phyloP scores from a whole-genome alignment of 2,329 filamentous ascomycete genomes.

The Leptographium procerum region DNA sequence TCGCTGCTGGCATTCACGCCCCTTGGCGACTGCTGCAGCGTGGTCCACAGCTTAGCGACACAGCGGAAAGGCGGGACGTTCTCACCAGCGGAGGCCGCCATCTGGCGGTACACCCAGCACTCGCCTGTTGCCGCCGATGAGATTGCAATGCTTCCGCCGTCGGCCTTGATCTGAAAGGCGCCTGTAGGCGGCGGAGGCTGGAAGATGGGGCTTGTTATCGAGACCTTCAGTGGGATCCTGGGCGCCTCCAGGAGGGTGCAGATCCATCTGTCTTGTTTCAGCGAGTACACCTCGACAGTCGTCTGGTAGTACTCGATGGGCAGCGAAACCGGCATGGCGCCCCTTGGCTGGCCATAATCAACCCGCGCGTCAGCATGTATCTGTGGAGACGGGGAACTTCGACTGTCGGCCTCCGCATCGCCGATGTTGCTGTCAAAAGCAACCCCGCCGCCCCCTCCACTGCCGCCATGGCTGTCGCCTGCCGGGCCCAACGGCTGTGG shows the following conservation, averaged over 20 bases:
- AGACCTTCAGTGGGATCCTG: slow-evolving; percentile 45
- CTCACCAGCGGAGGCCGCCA: slow-evolving; percentile 28
- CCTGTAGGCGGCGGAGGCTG: slow-evolving; percentile 59
- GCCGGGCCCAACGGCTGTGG: slow-evolving; percentile 20
- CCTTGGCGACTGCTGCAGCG: slow-evolving; percentile 52
- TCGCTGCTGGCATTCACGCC: slow-evolving; percentile 26
- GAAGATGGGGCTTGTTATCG: slow-evolving; percentile 52
- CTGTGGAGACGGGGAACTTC: not conserved
- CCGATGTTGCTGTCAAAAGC: not conserved
- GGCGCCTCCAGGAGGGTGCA: slow-evolving; percentile 64
- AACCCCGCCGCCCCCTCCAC: slow-evolving; percentile 10
- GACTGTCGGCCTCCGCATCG: too few species aligned
- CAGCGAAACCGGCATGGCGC: not conserved
- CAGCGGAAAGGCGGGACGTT: slow-evolving; percentile 44
- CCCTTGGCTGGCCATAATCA: slow-evolving; percentile 5
- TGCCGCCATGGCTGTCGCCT: not conserved
- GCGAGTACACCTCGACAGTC: slow-evolving; percentile 77
- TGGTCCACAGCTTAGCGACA: slow-evolving; percentile 86
- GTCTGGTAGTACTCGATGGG: slow-evolving; percentile 64
- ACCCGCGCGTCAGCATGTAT: slow-evolving; percentile 10
- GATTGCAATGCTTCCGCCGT: slow-evolving; percentile 59
- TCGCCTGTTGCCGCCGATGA: slow-evolving; percentile 79
- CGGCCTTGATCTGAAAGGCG: slow-evolving; percentile 61
- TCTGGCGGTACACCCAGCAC: slow-evolving; percentile 62
- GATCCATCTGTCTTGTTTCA: slow-evolving; percentile 61